Conservation (phyloP, 108 stramenopile genomes). For the Cyclotella baltica region DNA sequence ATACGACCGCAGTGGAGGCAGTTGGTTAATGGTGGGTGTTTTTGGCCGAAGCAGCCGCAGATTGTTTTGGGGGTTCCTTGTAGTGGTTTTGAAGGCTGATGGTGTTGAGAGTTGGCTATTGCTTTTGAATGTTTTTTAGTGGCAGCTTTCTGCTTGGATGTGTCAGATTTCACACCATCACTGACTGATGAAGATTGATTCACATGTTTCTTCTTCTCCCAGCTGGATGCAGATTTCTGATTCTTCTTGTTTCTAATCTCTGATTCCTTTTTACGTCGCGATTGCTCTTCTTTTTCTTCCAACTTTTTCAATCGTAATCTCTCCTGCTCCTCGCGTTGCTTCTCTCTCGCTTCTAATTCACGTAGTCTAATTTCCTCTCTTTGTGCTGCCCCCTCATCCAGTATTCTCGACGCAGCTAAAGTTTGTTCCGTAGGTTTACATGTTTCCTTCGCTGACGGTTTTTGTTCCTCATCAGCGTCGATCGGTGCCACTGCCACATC, state of each 20-base stretch:
- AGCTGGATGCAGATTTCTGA: background rate
- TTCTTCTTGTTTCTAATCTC: background rate
- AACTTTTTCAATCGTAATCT: background rate
- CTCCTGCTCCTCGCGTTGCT: conserved; percentile 33
- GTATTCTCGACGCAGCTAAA: background rate
- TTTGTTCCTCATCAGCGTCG: background rate
- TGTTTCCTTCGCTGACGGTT: background rate
- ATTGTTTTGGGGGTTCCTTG: conserved; percentile 36
- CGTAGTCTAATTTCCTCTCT: conserved; percentile 28
- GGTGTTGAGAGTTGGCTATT: too few relatives aligned
- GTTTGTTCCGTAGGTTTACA: background rate
- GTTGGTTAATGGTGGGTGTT: conserved; percentile 44
- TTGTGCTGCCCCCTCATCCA: conserved; percentile 36
- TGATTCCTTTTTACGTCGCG: conserved; percentile 4
- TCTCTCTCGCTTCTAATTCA: conserved; percentile 32
- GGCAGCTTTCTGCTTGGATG: background rate
- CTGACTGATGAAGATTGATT: background rate
- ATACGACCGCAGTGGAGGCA: conserved; percentile 57
- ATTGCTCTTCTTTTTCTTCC: background rate
- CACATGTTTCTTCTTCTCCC: background rate
- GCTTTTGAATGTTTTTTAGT: background rate
- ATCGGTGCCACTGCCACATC: background rate
- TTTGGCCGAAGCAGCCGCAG: conserved; percentile 53
- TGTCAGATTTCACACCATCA: background rate
- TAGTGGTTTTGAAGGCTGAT: conserved; percentile 15